Evolutionary conservation across 805 yeast species (phyloP), one percentile per base, ranked within the genome.

Genomic region (Sugiyamaella lignohabitans): DNA sequence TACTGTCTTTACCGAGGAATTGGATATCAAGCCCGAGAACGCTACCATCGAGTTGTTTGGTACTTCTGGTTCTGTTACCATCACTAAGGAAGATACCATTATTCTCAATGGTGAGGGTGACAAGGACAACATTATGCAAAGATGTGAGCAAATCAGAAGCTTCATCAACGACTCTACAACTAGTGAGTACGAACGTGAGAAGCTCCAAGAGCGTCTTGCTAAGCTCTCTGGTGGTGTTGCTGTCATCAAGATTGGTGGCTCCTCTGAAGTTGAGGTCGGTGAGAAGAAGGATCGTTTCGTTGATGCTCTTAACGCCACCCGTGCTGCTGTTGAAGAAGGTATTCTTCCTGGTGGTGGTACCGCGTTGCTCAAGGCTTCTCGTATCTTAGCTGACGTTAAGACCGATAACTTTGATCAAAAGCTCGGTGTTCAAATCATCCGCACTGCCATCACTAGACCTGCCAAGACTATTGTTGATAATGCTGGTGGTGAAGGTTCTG

Each of bases 301-400:
- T 62, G 98, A 93, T 73, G 98, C 98, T 22, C 78, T 93, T 66
- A 91, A 93, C 66, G 97, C 98, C 47, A 93, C 98, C 45, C 87
- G 98, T 71, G 97, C 98, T 49, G 98, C 98, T 56, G 96, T 93
- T 54, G 91, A 91, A 72, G 96, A 87, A 71, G 98, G 98, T 72
- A 88, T 93, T 65, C 78, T 93, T 57, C 98, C 98, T 64, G 98
- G 98, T 74, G 98, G 98, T 68, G 98, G 98, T 72, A 87, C 97
- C 57, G 98, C 98, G 49, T 77, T 93, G 64, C 77, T 87, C 62
- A 93, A 93, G 78, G 97, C 98, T 43, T 78, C 94, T 45, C 75
- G 79, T 59, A 68, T 81, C 53, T 76, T 93, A 61, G 87, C 80
- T 54, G 73, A 67, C 19, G 80, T 86, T 53, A 74, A 80, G 67